Evolutionary conservation across 2,329 filamentous ascomycete species (phyloP), one percentile per base, ranked within the genome.

Genomic region (Aureobasidium sp.): DNA sequence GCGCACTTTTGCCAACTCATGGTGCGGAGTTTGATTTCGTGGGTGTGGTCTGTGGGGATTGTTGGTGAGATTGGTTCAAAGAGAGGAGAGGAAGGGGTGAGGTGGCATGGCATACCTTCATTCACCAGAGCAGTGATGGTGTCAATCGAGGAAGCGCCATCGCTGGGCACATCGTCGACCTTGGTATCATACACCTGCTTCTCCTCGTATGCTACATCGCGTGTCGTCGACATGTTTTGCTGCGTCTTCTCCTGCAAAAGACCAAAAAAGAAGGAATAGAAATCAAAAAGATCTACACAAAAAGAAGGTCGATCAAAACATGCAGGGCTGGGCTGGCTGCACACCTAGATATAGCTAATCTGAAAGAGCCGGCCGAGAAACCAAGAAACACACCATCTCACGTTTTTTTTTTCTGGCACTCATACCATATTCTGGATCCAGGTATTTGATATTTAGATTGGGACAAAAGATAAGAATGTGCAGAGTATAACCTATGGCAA

Each of bases 1-100:
- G 79, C 77, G 1, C 77, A 78, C 67, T 80, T 80, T 64, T 81
- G 78, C 79, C 79, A 82, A 36, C 78, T 76, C 79, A 80, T 80
- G 0, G 78, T 80, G n/a, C 79, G 74, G 14, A 82, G 75, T 66
- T 79, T 76, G 70, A 82, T 82, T 4, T 81, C 79, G 73, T 80
- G 78, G 51, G 70, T 65, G 64, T 78, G 77, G 65, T 79, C 78
- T 74, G 36, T 8, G n/a, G 7, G n/a, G 36, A n/a, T 1, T 31
- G 36, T 51, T 12, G 41, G 25, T 20, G n/a, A 4, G 22, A 9
- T 15, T 6, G 34, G 9, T 11, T 15, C 22, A 7, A n/a, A n/a
- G n/a, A 11, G 12, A n/a, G 31, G 22, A 11, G 1, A 37, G 15
- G 5, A 15, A 25, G 2, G 14, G 36, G 51, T n/a, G 5, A 20